phyloP scores from a whole-genome alignment of 2,329 filamentous ascomycete genomes.

The Rhinocladiella mackenziei region DNA sequence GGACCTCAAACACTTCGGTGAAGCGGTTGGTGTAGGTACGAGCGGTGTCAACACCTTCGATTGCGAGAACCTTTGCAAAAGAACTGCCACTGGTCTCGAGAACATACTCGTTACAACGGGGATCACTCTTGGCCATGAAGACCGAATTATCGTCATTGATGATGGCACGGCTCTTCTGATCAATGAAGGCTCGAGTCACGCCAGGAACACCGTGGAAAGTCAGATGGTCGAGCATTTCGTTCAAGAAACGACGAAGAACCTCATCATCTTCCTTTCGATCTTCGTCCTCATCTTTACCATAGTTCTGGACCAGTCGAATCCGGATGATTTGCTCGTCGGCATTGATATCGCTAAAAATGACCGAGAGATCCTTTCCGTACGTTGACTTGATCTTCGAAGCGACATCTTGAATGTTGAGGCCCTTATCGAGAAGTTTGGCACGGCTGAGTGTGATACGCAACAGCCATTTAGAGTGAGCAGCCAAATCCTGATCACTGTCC shows the following conservation, averaged over 20 bases:
- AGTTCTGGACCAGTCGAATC: constrained; percentile 70
- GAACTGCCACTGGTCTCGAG: constrained; percentile 91
- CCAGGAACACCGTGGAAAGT: constrained; percentile 86
- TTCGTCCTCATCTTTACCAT: constrained; percentile 69
- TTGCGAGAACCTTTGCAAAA: constrained; percentile 74
- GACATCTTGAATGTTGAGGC: constrained; percentile 84
- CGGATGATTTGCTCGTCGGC: constrained; percentile 92
- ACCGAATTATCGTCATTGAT: constrained; percentile 67
- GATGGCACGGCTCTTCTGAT: constrained; percentile 69
- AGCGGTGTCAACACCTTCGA: constrained; percentile 80
- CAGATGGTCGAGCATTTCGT: constrained; percentile 84
- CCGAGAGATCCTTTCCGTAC: constrained; percentile 77
- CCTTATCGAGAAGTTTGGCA: constrained; percentile 92
- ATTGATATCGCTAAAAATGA: constrained; percentile 98
- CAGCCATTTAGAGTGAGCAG: constrained; percentile 84
- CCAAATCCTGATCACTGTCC: constrained; percentile 62
- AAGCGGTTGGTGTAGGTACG: constrained; percentile 94
- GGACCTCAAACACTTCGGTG: constrained; percentile 88
- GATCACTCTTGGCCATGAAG: constrained; percentile 67
- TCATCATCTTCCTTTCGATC: constrained; percentile 78
- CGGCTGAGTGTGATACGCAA: constrained; percentile 89
- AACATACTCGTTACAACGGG: constrained; percentile 84
- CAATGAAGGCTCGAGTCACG: constrained; percentile 89
- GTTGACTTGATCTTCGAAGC: constrained; percentile 83
- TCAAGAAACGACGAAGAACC: constrained; percentile 86